Evolutionary conservation across 73 alveolate species (phyloP), one percentile per base, ranked within the genome.

Genomic region (Paramecium pentaurelia): DNA sequence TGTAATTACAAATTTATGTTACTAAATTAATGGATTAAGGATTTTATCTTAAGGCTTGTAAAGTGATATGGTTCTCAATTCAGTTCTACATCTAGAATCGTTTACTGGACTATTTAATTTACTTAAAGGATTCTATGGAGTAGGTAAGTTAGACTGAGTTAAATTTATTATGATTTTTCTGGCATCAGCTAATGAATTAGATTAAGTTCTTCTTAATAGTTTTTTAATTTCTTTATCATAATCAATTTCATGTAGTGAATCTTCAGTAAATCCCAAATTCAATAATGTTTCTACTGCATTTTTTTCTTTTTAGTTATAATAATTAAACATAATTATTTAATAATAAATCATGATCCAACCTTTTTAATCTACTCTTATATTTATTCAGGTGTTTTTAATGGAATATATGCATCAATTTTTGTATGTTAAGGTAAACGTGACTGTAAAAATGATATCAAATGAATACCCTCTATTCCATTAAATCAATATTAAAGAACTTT

Each of bases 401-500:
- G 51, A 32, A 64, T 28, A 12, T 28, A 64, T 28, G 45, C 22
- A 28, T 64, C 84, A 32, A 64, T 64, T 64, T 64, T 64, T 14
- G 84, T 64, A 64, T 64, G 45, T 34, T 32, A 12, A 3, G 84
- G 84, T 32, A 64, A 64, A 2, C 84, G 84, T 14, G 49, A 32
- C 84, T 64, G 6, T 16, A n/a, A 54, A 16, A 4, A 64, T 32
- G 2, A 14, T 32, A 32, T 64, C 6, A 60, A 60, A 25, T 64
- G 27, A 34, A 54, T 64, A 64, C 84, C 47, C 84, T 64, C 1
- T 64, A 64, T 64, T 64, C 84, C 84, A 64, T 64, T 64, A 89
- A 34, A 89, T 89, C 88, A 28, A 47, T 42, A 89, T 60, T 71
- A 27, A 89, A 89, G 68, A 14, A 89, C 27, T 89, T 89, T 40